These are phyloP conservation scores for Trichoderma asperelloides DNA, from an alignment of 495 filamentous ascomycete genomes.

Conservation along the genomic window DNA sequence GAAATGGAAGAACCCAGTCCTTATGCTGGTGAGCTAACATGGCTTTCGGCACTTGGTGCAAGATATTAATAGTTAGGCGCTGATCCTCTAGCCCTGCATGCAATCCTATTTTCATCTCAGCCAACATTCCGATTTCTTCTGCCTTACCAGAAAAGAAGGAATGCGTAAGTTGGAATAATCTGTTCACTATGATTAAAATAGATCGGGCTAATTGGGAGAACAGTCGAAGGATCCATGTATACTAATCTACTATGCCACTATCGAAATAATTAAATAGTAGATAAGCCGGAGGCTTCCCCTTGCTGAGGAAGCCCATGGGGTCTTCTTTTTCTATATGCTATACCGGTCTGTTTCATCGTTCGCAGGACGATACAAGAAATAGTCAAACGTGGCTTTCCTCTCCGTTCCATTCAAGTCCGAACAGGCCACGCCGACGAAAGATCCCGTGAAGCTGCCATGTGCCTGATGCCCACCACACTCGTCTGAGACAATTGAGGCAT, in stretches of 20 bases:
- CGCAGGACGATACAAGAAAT: constrained; percentile 41
- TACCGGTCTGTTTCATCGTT: constrained; percentile 17
- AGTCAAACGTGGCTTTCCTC: constrained; percentile 38
- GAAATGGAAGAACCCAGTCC: not conserved
- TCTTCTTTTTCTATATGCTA: not conserved
- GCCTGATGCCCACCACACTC: constrained; percentile 48
- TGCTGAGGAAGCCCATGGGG: not conserved
- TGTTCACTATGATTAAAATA: too few relatives aligned
- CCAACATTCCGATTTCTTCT: not conserved
- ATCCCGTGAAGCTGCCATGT: constrained; percentile 49
- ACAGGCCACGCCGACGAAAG: constrained; percentile 46
- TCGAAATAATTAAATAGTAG: too few relatives aligned
- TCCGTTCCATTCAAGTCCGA: constrained; percentile 45
- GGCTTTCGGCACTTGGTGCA: not conserved
- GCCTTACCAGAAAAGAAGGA: not conserved
- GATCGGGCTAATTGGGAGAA: too few relatives aligned
- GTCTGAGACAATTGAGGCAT: constrained; percentile 44
- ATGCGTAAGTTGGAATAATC: too few relatives aligned
- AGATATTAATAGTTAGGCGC: not conserved
- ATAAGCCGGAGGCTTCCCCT: too few relatives aligned
- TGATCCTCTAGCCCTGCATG: not conserved
- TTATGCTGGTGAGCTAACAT: too few relatives aligned
- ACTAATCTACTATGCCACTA: too few relatives aligned
- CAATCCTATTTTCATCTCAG: not conserved
- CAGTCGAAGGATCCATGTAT: too few relatives aligned